These are phyloP conservation scores for Gymnopus androsaceus DNA, from an alignment of 1,284 basidiomycete genomes.

Conservation along the genomic window DNA sequence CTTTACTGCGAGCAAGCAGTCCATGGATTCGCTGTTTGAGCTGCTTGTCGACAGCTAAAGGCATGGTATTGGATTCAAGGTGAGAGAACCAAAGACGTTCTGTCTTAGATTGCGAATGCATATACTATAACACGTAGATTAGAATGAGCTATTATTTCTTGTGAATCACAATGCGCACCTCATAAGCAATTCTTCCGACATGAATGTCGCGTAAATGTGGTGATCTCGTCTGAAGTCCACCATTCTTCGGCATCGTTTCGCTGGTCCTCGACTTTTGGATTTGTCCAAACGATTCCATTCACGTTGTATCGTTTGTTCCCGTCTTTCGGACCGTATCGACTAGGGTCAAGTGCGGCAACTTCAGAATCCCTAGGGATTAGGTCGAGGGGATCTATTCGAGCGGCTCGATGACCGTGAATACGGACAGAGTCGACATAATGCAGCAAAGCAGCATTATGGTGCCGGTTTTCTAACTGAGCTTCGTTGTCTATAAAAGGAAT, in stretches of 20 bases:
- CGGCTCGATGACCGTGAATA: conserved; percentile 78
- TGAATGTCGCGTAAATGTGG: conserved; percentile 73
- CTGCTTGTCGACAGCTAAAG: conserved; percentile 36
- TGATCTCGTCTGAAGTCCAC: conserved; percentile 74
- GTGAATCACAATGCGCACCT: conserved; percentile 37
- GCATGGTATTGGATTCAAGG: conserved; percentile 64
- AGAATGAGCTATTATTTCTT: not conserved
- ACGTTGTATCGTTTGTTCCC: conserved; percentile 62
- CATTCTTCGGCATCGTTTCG: conserved; percentile 50
- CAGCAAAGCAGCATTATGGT: conserved; percentile 73
- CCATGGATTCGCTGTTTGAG: conserved; percentile 61
- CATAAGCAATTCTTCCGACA: conserved; percentile 83
- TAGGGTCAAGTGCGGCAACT: conserved; percentile 78
- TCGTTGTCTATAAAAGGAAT: conserved; percentile 62
- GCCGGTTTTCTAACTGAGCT: conserved; percentile 75
- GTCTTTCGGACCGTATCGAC: conserved; percentile 73
- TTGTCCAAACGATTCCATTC: conserved; percentile 80
- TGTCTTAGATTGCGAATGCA: conserved; percentile 80
- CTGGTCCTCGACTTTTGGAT: conserved; percentile 42
- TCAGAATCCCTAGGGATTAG: conserved; percentile 79
- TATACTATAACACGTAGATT: conserved; percentile 53
- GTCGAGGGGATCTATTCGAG: conserved; percentile 83
- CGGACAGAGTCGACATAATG: conserved; percentile 88
- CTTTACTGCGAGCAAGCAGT: conserved; percentile 74
- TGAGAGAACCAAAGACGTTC: conserved; percentile 87